Conservation (phyloP, 23 red algal genomes). For the Gracilaria gracilis region DNA sequence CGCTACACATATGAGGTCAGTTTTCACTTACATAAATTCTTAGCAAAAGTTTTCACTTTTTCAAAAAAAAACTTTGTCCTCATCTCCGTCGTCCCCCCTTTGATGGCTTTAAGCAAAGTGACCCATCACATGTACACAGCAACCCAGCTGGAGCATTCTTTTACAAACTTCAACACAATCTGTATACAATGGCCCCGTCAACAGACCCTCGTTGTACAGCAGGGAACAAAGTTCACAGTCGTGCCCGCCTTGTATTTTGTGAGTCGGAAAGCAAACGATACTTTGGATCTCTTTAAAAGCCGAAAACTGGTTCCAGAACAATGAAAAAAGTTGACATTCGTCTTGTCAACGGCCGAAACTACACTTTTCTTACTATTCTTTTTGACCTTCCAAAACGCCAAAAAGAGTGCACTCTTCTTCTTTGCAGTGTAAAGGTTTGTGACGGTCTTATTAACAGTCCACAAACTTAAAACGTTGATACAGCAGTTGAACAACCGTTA, state of each 20-base stretch:
- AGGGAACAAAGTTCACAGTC: neutral
- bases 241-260: neutral
- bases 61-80: no score
- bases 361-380: neutral
- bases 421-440: neutral
- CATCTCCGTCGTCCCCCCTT: no score
- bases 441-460: no score
- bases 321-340: neutral
- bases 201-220: neutral
- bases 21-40: no score
- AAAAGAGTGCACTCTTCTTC: neutral
- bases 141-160: no score
- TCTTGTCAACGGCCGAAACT: neutral
- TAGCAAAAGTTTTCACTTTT: no score
- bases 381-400: neutral
- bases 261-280: neutral
- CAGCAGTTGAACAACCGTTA: no score
- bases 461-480: no score
- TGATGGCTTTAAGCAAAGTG: no score
- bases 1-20: no score
- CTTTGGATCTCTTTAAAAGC: neutral
- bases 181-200: neutral
- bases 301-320: neutral
- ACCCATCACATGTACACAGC: no score
- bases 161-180: no score